Evolutionary conservation across 768 basidiomycete species (phyloP), one percentile per base, ranked within the genome.

Genomic region (Amyloporia xantha): DNA sequence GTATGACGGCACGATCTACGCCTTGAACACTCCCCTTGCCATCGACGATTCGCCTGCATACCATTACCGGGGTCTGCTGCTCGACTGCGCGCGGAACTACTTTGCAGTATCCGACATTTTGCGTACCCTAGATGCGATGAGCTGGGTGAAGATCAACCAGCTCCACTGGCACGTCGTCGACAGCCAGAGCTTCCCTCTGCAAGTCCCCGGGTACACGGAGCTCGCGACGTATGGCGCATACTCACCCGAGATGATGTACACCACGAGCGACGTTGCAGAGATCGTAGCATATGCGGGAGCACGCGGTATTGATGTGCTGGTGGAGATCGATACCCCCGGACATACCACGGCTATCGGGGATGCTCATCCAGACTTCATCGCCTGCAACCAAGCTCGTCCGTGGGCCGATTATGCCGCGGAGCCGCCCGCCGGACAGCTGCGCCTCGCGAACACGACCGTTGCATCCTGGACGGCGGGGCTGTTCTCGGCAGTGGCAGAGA

Each of bases 21-120:
- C 75, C 0, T 63, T 74, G 36, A 70, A 76, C 38, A 77, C 77
- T 1, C 84, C 84, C 2, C 62, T 85, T 12, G 66, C 68, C 5
- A 82, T 89, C 35, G 52, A 74, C 37, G 86, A 90, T 61, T 57
- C 69, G 2, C 85, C 86, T 17, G 78, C 78, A 11, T 88, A 77
- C 68, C 82, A 82, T 0, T 86, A 82, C 60, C 78, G 90, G 19
- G 87, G 84, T 7, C 73, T 90, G 48, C 78, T 91, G 78, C 73
- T 92, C 12, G 90, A 92, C 61, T 91, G 89, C 0, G 71, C 87
- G 1, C 71, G 89, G 21, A 84, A 90, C 66, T 92, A 71, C 64
- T 84, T 81, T 64, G 71, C 81, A 3, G 78, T 84, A 2, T 39
- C 65, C 7, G 84, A 84, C 58, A 81, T 87, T 59, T 71, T 79